Percentiles rank a stretch among this genome's conserved stretches.
Conservation (phyloP, 1,139 yeast genomes). For the Yamadazyma mexicana region DNA sequence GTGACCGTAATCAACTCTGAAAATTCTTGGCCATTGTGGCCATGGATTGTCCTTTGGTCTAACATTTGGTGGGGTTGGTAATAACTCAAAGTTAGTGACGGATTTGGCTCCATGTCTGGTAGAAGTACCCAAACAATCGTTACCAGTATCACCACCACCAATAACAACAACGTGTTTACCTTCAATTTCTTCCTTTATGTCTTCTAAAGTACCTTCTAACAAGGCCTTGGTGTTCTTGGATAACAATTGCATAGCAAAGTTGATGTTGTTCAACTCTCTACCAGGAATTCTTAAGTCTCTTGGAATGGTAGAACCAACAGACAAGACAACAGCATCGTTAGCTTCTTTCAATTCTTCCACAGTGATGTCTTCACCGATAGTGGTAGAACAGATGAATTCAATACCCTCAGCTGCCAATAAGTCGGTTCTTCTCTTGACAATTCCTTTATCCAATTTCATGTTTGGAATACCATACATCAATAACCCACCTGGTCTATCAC, state of each 20-base stretch:
- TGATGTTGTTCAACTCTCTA: conserved; percentile 84
- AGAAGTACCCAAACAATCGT: conserved; percentile 97
- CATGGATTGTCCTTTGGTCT: conserved; percentile 97
- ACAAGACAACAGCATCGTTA: conserved; percentile 83
- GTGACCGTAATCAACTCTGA: conserved; percentile 98
- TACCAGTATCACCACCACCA: conserved; percentile 99
- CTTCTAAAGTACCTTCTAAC: conserved; percentile 77
- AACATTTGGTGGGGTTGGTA: conserved; percentile 86
- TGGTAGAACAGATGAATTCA: conserved; percentile 70
- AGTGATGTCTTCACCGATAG: conserved; percentile 79
- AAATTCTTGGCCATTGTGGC: conserved; percentile 99
- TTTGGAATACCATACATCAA: conserved; percentile 99
- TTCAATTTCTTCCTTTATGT: conserved; percentile 65
- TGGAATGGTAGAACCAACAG: conserved; percentile 97
- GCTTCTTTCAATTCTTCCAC: conserved; percentile 63
- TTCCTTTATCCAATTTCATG: conserved; percentile 93
- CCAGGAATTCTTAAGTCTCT: conserved; percentile 94
- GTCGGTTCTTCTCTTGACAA: conserved; percentile 92
- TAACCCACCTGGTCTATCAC: conserved; percentile 95
- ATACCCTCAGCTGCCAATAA: conserved; percentile 90
- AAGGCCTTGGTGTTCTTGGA: conserved; percentile 88
- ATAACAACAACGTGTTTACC: conserved; percentile 94
- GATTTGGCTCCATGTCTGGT: conserved; percentile 97
- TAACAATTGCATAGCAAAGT: conserved; percentile 92
- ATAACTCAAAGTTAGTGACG: conserved; percentile 90